A percentile compares a stretch with the other conserved stretches of the same genome.
phyloP scores from a whole-genome alignment of 192 early-diverging fungal genomes.

The Spizellomyces sp. region DNA sequence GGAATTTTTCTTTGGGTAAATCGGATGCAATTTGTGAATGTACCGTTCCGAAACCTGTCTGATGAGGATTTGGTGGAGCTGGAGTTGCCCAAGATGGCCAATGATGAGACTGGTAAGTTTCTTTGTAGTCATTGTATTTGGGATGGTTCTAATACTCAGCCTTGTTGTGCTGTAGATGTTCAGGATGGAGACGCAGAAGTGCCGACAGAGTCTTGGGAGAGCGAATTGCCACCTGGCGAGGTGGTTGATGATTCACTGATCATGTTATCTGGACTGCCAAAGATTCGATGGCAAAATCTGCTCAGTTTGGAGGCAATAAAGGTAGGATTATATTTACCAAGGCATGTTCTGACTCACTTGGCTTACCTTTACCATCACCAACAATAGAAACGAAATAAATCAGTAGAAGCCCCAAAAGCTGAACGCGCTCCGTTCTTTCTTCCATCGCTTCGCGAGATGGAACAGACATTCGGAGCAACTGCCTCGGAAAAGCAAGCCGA shows the following conservation, averaged over 20 bases:
- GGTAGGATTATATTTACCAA: slow-evolving; percentile 32
- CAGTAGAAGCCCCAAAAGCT: slow-evolving; percentile 82
- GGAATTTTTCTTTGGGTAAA: slow-evolving; percentile 96
- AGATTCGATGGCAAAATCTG: slow-evolving; percentile 89
- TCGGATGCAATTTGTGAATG: slow-evolving; percentile 72
- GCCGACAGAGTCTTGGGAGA: slow-evolving; percentile 5
- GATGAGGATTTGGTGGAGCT: slow-evolving; percentile 45
- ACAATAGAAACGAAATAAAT: slow-evolving; percentile 80
- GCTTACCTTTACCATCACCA: neutral
- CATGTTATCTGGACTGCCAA: slow-evolving; percentile 77
- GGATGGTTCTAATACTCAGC: neutral
- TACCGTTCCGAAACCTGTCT: slow-evolving; percentile 68
- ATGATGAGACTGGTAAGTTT: slow-evolving; percentile 17
- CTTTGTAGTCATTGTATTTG: neutral
- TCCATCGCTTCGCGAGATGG: slow-evolving; percentile 72
- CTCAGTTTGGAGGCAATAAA: slow-evolving; percentile 89
- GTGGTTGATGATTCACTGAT: slow-evolving; percentile 75
- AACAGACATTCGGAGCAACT: slow-evolving; percentile 64
- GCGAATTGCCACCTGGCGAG: neutral
- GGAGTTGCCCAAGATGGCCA: slow-evolving; percentile 17
- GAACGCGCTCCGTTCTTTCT: slow-evolving; percentile 95
- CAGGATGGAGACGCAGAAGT: neutral
- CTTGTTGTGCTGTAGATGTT: neutral
- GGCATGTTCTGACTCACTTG: neutral
- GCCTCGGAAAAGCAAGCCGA: slow-evolving; percentile 28